These are phyloP conservation scores for Yarrowia porcina DNA, from an alignment of 805 yeast species.

Conservation along the genomic window DNA sequence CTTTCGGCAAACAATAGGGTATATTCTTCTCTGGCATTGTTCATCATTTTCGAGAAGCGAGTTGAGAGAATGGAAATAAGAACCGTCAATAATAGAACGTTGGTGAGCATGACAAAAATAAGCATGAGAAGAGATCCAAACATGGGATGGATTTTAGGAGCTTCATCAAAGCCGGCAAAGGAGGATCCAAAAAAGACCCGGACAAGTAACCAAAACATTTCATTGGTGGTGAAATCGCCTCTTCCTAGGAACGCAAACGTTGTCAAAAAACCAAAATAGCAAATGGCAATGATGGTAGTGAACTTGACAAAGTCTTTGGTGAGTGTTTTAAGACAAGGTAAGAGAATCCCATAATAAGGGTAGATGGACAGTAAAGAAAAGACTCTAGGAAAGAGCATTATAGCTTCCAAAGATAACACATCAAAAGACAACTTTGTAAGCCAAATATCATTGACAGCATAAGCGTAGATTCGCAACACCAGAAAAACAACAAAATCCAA, in stretches of 20 bases:
- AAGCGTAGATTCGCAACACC: background rate
- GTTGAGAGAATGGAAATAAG: slow-evolving; percentile 39
- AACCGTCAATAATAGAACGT: slow-evolving; percentile 34
- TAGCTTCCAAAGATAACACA: background rate
- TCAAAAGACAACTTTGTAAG: background rate
- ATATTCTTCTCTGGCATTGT: slow-evolving; percentile 39
- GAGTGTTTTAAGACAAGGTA: slow-evolving; percentile 38
- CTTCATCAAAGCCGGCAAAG: slow-evolving; percentile 37
- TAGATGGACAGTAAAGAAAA: slow-evolving; percentile 6
- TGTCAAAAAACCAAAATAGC: slow-evolving; percentile 38
- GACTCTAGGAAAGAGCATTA: background rate
- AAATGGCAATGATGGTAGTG: slow-evolving; percentile 33
- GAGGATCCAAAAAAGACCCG: slow-evolving; percentile 39
- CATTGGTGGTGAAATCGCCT: slow-evolving; percentile 32
- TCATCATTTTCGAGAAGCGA: slow-evolving; percentile 36
- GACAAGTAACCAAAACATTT: slow-evolving; percentile 38
- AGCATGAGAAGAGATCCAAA: slow-evolving; percentile 39
- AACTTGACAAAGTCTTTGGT: slow-evolving; percentile 37
- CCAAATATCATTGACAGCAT: background rate
- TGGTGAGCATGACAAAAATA: slow-evolving; percentile 32
- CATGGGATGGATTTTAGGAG: slow-evolving; percentile 34
- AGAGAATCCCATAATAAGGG: slow-evolving; percentile 30
- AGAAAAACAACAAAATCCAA: slow-evolving; percentile 1
- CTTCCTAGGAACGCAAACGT: slow-evolving; percentile 38
- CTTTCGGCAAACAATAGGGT: slow-evolving; percentile 35